A percentile compares a stretch with the other conserved stretches of the same genome.
Conservation (phyloP, 495 filamentous ascomycete species). For the Pyrenopolyporus hunteri region DNA sequence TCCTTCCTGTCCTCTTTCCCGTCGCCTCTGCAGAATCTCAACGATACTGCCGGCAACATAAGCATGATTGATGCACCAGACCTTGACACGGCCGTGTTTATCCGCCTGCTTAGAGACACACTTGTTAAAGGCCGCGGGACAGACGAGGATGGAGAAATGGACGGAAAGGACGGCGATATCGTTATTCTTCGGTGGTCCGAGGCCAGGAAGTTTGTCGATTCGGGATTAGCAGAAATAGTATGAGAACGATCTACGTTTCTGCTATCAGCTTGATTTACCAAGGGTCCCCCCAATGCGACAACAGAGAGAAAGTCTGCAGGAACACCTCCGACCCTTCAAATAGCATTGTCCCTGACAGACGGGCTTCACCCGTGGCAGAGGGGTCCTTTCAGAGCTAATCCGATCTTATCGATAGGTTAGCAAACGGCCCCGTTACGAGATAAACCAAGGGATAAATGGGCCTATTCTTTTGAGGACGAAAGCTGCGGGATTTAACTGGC, state of each 20-base stretch:
- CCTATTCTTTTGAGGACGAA: no score
- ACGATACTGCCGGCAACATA: conserved; percentile 87
- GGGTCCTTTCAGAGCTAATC: no score
- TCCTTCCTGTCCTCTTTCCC: conserved; percentile 87
- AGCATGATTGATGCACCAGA: conserved; percentile 93
- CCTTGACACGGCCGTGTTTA: conserved; percentile 80
- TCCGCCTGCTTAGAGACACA: conserved; percentile 68
- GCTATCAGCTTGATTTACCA: background rate
- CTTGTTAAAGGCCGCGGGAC: conserved; percentile 63
- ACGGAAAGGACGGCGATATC: conserved; percentile 80
- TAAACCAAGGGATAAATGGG: no score
- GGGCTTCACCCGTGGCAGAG: no score
- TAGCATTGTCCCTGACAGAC: background rate
- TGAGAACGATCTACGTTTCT: conserved; percentile 48
- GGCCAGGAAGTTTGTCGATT: conserved; percentile 71
- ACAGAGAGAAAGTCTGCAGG: no score
- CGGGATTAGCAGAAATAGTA: conserved; percentile 82
- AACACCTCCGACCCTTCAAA: background rate
- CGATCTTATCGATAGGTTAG: no score
- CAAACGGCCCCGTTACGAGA: no score
- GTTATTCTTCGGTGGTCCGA: conserved; percentile 87
- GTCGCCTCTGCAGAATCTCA: conserved; percentile 72
- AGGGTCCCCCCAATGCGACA: background rate
- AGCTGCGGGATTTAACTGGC: no score
- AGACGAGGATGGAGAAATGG: conserved; percentile 60